Evolutionary conservation across 2,329 filamentous ascomycete species (phyloP), one percentile per base, ranked within the genome.

Genomic region (Penicillium sp.): DNA sequence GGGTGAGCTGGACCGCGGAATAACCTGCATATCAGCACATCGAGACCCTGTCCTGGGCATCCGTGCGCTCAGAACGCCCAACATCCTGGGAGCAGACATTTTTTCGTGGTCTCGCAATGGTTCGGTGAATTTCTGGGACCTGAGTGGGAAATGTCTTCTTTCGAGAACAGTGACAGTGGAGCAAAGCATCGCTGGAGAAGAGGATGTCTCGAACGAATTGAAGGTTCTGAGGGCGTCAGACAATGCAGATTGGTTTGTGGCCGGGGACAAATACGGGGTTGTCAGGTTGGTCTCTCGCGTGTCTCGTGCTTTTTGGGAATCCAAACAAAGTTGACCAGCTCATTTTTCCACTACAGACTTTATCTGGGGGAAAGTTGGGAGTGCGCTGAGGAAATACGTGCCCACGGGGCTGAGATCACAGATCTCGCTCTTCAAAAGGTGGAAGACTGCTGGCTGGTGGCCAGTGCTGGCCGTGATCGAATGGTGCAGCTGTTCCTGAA

Each of bases 91-190:
- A 24, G 84, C 88, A 1, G 79, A 84, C 7, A 96, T 97, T 62
- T 84, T 90, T 55, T 96, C 90, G 0, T 98, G 90, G 88, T 90
- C 91, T 2, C 81, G 80, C 24, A 83, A 84, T 44, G 93, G 93
- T 4, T 82, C 80, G 12, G 79, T 97, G 43, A 80, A 88, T 25
- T 86, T 95, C 57, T 98, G 93, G 93, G 80, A 83, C 57, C 66
- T 82, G 11, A 78, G 88, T 42, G 93, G 91, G 24, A 78, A 76
- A 45, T 80, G 84, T 52, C 83, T 80, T 56, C 76, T 77, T 12
- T 81, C 81, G 1, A 73, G 89, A 33, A 73, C 80, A 36, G 77
- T 94, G 9, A 77, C 83, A 4, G 71, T 96, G 4, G 89, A 94
- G 50, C 81, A 85, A 51, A 59, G 72, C 24, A 61, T 70, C 1